These are phyloP conservation scores for Vitis cinerea DNA, from an alignment of 164 flowering plant species.

Conservation along the genomic window DNA sequence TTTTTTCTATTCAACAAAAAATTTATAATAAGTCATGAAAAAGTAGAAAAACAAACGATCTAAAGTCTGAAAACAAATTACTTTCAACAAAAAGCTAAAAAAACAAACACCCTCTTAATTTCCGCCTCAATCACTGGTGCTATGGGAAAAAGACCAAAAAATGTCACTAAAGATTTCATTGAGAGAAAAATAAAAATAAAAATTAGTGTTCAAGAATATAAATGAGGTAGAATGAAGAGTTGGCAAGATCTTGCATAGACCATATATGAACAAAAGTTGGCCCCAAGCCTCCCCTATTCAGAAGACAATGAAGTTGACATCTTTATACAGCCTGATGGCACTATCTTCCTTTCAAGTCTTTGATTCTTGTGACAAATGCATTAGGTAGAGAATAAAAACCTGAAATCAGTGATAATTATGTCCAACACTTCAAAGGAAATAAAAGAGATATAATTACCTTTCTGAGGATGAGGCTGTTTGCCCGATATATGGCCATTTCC, in stretches of 20 bases:
- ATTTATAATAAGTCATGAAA: too few relatives aligned
- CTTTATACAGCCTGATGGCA: neutral
- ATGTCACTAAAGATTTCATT: too few relatives aligned
- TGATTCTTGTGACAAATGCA: neutral
- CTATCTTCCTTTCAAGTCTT: neutral
- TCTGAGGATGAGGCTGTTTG: constrained; percentile 79
- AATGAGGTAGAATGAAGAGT: neutral
- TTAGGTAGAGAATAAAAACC: neutral
- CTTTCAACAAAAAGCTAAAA: too few relatives aligned
- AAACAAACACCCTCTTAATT: too few relatives aligned
- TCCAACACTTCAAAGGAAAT: neutral
- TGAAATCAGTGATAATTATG: neutral
- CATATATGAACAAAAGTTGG: neutral
- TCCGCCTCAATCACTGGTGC: too few relatives aligned
- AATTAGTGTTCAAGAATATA: too few relatives aligned
- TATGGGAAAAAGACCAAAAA: too few relatives aligned
- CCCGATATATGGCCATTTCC: constrained; percentile 85
- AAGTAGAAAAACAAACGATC: too few relatives aligned
- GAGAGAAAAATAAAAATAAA: too few relatives aligned
- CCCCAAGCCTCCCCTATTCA: neutral
- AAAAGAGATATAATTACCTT: constrained; percentile 43
- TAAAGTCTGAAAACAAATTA: too few relatives aligned
- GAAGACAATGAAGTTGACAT: neutral
- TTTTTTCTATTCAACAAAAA: too few relatives aligned
- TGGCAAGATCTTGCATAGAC: neutral